Evolutionary conservation across 768 basidiomycete genomes (phyloP).

Genomic region (Paxillus ammoniavirescens): DNA sequence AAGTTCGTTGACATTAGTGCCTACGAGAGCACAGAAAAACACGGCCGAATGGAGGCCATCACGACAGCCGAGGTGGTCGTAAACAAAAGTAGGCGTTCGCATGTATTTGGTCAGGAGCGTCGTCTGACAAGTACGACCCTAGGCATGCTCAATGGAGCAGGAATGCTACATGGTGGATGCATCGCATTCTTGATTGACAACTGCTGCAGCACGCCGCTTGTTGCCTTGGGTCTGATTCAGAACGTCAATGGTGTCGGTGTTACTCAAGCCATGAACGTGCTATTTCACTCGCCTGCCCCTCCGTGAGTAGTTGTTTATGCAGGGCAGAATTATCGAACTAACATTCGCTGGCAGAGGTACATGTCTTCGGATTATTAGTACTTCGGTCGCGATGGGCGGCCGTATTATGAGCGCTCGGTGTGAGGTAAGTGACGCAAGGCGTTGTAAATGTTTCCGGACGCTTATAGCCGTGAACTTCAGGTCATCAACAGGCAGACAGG

Average conservation of each 20-base stretch:
- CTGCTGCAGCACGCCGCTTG: slow-evolving; percentile 66
- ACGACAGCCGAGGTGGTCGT: slow-evolving; percentile 63
- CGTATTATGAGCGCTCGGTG: slow-evolving; percentile 71
- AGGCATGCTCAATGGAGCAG: slow-evolving; percentile 77
- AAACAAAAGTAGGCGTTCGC: slow-evolving; percentile 48
- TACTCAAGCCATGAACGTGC: slow-evolving; percentile 66
- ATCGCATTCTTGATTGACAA: slow-evolving; percentile 74
- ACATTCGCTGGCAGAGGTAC: slow-evolving; percentile 46
- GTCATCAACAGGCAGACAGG: slow-evolving; percentile 59
- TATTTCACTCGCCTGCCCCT: slow-evolving; percentile 68
- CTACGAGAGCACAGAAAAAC: slow-evolving; percentile 43
- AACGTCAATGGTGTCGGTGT: slow-evolving; percentile 71
- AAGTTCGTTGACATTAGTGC: slow-evolving; percentile 60
- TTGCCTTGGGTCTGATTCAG: slow-evolving; percentile 60
- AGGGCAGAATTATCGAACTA: slow-evolving; percentile 3
- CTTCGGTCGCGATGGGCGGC: slow-evolving; percentile 64
- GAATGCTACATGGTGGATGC: slow-evolving; percentile 76
- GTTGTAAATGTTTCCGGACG: background rate
- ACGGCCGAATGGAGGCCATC: slow-evolving; percentile 56
- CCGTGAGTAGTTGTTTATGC: slow-evolving; percentile 39
- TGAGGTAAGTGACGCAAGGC: slow-evolving; percentile 45
- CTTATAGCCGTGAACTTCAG: slow-evolving; percentile 31
- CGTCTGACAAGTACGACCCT: slow-evolving; percentile 4
- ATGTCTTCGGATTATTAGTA: slow-evolving; percentile 56
- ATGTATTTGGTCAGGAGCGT: background rate